phyloP scores from a whole-genome alignment of 2,329 filamentous ascomycete genomes.

The Beauveria caledonica region DNA sequence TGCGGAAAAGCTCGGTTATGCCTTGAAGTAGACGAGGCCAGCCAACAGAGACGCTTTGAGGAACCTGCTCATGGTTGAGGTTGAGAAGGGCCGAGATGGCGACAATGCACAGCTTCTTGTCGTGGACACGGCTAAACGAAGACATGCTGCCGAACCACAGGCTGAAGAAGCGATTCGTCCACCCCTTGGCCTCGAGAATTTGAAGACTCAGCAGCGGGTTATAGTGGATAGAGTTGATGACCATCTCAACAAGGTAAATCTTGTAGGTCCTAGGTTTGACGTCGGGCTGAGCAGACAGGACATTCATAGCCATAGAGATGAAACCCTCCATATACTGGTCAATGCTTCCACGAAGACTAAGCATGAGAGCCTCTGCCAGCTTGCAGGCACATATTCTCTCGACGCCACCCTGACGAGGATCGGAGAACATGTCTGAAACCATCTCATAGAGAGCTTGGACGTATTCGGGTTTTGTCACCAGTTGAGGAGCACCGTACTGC shows the following conservation, averaged over 20 bases:
- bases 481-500: slow-evolving; percentile 74
- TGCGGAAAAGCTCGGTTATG: slow-evolving; percentile 85
- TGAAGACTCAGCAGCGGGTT: slow-evolving; percentile 79
- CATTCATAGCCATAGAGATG: slow-evolving; percentile 78
- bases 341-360: slow-evolving; percentile 81
- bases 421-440: slow-evolving; percentile 90
- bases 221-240: slow-evolving; percentile 98
- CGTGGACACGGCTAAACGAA: slow-evolving; percentile 85
- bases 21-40: slow-evolving; percentile 89
- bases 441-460: slow-evolving; percentile 84
- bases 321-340: slow-evolving; percentile 86
- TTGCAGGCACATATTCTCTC: slow-evolving; percentile 97
- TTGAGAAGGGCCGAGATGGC: slow-evolving; percentile 82
- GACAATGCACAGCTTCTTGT: slow-evolving; percentile 97
- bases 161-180: slow-evolving; percentile 99
- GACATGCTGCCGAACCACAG: slow-evolving; percentile 97
- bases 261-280: slow-evolving; percentile 87
- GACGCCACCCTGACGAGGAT: slow-evolving; percentile 85
- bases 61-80: slow-evolving; percentile 72
- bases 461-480: slow-evolving; percentile 78
- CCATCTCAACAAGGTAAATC: slow-evolving; percentile 96
- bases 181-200: slow-evolving; percentile 80
- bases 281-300: slow-evolving; percentile 60
- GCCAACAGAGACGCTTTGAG: slow-evolving; percentile 84
- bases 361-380: slow-evolving; percentile 92